Evolutionary conservation across 2,329 filamentous ascomycete species (phyloP).

Genomic region (Epichloe uncinata): DNA sequence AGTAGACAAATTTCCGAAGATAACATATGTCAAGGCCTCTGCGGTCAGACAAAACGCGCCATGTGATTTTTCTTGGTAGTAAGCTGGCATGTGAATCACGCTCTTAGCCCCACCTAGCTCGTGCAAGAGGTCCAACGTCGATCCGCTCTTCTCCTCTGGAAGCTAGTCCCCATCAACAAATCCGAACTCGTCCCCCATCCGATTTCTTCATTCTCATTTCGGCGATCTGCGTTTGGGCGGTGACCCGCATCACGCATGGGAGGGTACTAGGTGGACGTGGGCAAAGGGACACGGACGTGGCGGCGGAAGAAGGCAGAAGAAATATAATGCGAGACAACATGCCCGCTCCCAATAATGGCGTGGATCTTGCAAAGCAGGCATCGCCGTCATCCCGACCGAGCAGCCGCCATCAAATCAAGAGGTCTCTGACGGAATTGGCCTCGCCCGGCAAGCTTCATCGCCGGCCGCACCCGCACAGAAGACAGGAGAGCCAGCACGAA

Average conservation of each 20-base stretch:
- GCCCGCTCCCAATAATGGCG: conserved; percentile 5
- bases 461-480: conserved; percentile 21
- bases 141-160: neutral
- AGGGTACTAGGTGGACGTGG: neutral
- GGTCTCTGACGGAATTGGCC: conserved; percentile 41
- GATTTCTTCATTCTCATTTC: neutral
- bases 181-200: neutral
- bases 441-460: conserved; percentile 31
- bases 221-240: neutral
- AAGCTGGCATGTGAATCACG: conserved; percentile 2
- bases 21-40: neutral
- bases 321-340: conserved; percentile 1
- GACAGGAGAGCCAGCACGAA: conserved; percentile 16
- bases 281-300: neutral
- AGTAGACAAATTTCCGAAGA: neutral
- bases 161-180: neutral
- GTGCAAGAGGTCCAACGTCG: neutral
- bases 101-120: neutral
- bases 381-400: conserved; percentile 10
- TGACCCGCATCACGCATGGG: conserved; percentile 4
- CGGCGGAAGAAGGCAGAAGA: neutral
- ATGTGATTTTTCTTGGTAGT: neutral
- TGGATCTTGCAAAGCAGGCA: conserved; percentile 1
- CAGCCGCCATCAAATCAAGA: conserved; percentile 38
- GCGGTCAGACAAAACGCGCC: neutral